Evolutionary conservation across 805 yeast species (phyloP).

Genomic region (Ogataea pini): DNA sequence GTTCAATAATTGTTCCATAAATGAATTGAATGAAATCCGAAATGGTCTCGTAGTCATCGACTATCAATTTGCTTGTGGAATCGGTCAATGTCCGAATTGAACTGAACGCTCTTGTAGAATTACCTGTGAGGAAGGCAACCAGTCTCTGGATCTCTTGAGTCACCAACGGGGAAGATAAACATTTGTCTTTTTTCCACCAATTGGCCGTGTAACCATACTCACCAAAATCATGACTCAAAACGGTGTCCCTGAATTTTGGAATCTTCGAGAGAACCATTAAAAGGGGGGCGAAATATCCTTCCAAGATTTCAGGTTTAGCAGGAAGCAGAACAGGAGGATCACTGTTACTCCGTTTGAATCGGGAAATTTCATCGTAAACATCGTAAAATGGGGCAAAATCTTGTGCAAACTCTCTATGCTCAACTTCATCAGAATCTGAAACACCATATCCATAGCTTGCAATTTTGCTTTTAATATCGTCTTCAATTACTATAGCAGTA

Average conservation of each 20-base stretch:
- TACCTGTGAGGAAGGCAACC: conserved; percentile 39
- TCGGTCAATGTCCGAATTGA: conserved; percentile 37
- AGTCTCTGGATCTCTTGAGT: conserved; percentile 41
- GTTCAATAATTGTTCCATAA: conserved; percentile 20
- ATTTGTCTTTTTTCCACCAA: conserved; percentile 42
- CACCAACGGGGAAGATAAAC: conserved; percentile 29
- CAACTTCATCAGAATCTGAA: conserved; percentile 4
- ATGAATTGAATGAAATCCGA: conserved; percentile 32
- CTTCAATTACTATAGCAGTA: conserved; percentile 26
- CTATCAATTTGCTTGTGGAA: conserved; percentile 30
- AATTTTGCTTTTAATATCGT: conserved; percentile 26
- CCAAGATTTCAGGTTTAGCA: conserved; percentile 33
- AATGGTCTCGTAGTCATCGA: conserved; percentile 31
- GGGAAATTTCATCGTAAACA: conserved; percentile 36
- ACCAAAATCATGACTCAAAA: conserved; percentile 35
- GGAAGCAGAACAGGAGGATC: conserved; percentile 41
- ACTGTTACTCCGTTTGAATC: conserved; percentile 24
- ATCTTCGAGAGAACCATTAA: conserved; percentile 41
- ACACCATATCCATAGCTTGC: conserved; percentile 23
- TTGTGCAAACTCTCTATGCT: conserved; percentile 9
- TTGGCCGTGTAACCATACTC: conserved; percentile 38
- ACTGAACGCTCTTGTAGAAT: conserved; percentile 40
- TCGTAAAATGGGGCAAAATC: conserved; percentile 19
- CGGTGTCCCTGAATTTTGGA: conserved; percentile 34
- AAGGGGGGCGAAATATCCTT: conserved; percentile 44